These are phyloP conservation scores for Fusarium humuli DNA, from an alignment of 2,329 filamentous ascomycete genomes.

Conservation along the genomic window DNA sequence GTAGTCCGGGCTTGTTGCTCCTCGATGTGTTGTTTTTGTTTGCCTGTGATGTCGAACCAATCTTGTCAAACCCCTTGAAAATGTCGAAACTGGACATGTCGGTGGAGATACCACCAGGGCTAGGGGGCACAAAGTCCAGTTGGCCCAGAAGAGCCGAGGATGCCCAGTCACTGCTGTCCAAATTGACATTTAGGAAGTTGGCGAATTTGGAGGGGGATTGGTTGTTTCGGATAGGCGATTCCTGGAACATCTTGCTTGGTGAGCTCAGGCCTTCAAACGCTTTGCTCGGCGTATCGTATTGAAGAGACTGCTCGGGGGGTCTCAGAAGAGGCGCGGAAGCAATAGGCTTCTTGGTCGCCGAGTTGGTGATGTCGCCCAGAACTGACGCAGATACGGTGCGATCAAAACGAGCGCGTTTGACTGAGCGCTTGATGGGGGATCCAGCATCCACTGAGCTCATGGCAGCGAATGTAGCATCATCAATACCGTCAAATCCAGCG, in stretches of 20 bases:
- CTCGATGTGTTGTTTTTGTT: slow-evolving; percentile 39
- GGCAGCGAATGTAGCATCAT: slow-evolving; percentile 50
- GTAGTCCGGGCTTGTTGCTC: slow-evolving; percentile 46
- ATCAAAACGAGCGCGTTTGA: slow-evolving; percentile 70
- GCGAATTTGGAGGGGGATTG: slow-evolving; percentile 65
- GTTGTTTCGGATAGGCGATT: slow-evolving; percentile 49
- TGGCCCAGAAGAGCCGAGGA: slow-evolving; percentile 49
- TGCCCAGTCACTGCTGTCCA: slow-evolving; percentile 54
- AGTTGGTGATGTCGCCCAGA: slow-evolving; percentile 70
- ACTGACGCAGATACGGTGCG: slow-evolving; percentile 72
- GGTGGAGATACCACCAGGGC: slow-evolving; percentile 62
- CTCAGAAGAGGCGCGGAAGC: slow-evolving; percentile 65
- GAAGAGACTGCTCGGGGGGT: slow-evolving; percentile 55
- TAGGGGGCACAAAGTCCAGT: slow-evolving; percentile 57
- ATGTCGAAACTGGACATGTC: slow-evolving; percentile 75
- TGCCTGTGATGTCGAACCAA: slow-evolving; percentile 63
- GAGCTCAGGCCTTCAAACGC: slow-evolving; percentile 66
- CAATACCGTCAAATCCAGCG: slow-evolving; percentile 46
- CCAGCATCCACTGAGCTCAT: slow-evolving; percentile 65
- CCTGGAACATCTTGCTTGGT: slow-evolving; percentile 63
- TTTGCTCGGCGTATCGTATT: slow-evolving; percentile 69
- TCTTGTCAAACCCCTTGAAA: slow-evolving; percentile 80
- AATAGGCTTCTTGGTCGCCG: slow-evolving; percentile 62
- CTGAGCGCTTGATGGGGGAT: slow-evolving; percentile 75
- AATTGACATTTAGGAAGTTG: slow-evolving; percentile 50